These are phyloP conservation scores for button mushroom (Agaricus bisporus) DNA, from an alignment of 768 basidiomycete genomes.

Conservation along the genomic window DNA sequence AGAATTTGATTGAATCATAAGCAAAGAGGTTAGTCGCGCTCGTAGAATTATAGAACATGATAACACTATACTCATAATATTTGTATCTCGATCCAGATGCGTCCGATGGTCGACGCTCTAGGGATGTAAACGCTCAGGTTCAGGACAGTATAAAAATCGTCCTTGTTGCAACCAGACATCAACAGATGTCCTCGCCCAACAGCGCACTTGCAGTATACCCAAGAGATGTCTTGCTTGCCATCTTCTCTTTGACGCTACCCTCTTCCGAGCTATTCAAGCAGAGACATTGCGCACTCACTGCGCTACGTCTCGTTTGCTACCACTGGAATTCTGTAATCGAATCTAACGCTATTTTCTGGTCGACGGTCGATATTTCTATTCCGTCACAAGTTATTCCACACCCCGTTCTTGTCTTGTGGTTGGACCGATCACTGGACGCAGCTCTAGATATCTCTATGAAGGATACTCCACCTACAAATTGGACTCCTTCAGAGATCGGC, in stretches of 20 bases:
- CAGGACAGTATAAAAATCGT: not conserved
- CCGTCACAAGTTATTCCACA: not conserved
- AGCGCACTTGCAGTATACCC: not conserved
- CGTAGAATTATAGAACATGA: too few relatives aligned
- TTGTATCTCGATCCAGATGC: not conserved
- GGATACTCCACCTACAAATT: not conserved
- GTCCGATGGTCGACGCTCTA: not conserved
- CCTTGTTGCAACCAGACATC: not conserved
- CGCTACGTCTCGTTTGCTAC: not conserved
- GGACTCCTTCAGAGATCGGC: not conserved
- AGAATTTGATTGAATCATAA: too few relatives aligned
- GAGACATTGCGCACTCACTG: not conserved
- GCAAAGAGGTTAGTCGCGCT: too few relatives aligned
- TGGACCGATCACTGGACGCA: not conserved
- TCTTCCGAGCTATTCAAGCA: not conserved
- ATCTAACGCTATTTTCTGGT: not conserved
- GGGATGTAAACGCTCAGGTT: not conserved
- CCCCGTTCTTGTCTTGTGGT: not conserved
- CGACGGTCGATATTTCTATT: not conserved
- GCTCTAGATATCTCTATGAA: not conserved
- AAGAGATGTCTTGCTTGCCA: not conserved
- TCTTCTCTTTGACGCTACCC: not conserved
- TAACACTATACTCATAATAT: not conserved
- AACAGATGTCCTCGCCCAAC: not conserved
- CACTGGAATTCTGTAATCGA: not conserved